A percentile compares a stretch with the other conserved stretches of the same genome.
phyloP scores from a whole-genome alignment of 2,329 filamentous ascomycete genomes.

The Pezicula carpinea region DNA sequence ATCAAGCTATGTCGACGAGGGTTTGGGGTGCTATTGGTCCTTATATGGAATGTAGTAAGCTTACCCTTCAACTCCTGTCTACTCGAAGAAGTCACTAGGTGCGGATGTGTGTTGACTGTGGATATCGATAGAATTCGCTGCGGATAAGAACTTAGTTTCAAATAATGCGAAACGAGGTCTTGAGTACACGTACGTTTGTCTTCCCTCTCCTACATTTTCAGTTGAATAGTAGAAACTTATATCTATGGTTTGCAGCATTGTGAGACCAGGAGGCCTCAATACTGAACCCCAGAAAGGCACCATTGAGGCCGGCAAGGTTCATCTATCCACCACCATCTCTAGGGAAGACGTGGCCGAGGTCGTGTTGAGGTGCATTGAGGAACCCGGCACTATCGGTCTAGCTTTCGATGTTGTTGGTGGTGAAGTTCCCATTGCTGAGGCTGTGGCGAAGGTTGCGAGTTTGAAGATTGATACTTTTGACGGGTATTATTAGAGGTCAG shows the following conservation, averaged over 20 bases:
- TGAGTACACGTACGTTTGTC: too few species aligned
- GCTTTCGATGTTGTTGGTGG: not conserved
- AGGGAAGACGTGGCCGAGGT: not conserved
- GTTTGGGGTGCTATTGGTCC: not conserved
- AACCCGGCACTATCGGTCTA: not conserved
- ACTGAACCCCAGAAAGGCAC: not conserved
- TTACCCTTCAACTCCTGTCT: too few species aligned
- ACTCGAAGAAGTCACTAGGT: too few species aligned
- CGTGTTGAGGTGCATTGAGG: not conserved
- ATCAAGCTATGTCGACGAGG: not conserved
- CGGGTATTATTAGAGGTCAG: not conserved
- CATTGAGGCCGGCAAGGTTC: not conserved
- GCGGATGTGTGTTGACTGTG: too few species aligned
- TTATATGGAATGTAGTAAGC: not conserved
- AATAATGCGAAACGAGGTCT: not conserved
- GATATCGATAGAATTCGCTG: not conserved
- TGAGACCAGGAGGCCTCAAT: not conserved
- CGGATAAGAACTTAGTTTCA: not conserved
- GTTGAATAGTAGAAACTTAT: too few species aligned
- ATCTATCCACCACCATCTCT: not conserved
- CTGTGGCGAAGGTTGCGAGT: conserved; percentile 33
- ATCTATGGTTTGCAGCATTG: not conserved
- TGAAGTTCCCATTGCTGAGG: not conserved
- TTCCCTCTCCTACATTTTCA: too few species aligned
- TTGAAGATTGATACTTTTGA: conserved; percentile 12